Percentiles rank a stretch among this genome's conserved stretches.
These are phyloP conservation scores for Candida taoyuanica DNA, from an alignment of 805 yeast genomes.

Conservation along the genomic window DNA sequence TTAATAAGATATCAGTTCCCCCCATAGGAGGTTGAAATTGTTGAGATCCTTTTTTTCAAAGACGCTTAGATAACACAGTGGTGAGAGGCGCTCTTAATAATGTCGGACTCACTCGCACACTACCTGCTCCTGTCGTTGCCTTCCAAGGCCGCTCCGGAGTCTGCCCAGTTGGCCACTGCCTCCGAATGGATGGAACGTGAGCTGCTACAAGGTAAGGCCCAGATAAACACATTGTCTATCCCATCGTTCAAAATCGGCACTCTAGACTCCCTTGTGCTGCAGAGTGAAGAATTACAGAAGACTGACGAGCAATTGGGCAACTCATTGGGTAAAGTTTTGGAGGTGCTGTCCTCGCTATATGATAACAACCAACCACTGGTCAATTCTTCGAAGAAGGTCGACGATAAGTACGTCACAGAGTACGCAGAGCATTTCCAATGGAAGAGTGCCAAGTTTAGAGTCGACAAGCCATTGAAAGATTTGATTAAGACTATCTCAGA, in stretches of 20 bases:
- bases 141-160: slow-evolving; percentile 48
- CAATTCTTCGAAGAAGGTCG: slow-evolving; percentile 46
- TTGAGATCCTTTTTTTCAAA: too few species aligned
- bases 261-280: slow-evolving; percentile 83
- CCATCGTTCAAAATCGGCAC: slow-evolving; percentile 95
- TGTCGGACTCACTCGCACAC: slow-evolving; percentile 34
- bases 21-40: too few species aligned
- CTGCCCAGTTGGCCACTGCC: slow-evolving; percentile 38
- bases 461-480: slow-evolving; percentile 77
- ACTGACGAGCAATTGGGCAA: slow-evolving; percentile 72
- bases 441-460: slow-evolving; percentile 82
- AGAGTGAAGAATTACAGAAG: slow-evolving; percentile 84
- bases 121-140: slow-evolving; percentile 57
- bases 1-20: too few species aligned
- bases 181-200: slow-evolving; percentile 50
- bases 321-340: slow-evolving; percentile 71
- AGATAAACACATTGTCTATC: slow-evolving; percentile 51
- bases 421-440: slow-evolving; percentile 76
- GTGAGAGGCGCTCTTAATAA: too few species aligned
- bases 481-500: slow-evolving; percentile 63
- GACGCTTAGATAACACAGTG: too few species aligned
- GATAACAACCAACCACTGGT: slow-evolving; percentile 38
- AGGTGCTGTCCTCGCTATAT: slow-evolving; percentile 53
- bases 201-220: slow-evolving; percentile 54
- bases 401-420: slow-evolving; percentile 51